Evolutionary conservation across 805 yeast species (phyloP).

Genomic region (Lipomyces japonicus): DNA sequence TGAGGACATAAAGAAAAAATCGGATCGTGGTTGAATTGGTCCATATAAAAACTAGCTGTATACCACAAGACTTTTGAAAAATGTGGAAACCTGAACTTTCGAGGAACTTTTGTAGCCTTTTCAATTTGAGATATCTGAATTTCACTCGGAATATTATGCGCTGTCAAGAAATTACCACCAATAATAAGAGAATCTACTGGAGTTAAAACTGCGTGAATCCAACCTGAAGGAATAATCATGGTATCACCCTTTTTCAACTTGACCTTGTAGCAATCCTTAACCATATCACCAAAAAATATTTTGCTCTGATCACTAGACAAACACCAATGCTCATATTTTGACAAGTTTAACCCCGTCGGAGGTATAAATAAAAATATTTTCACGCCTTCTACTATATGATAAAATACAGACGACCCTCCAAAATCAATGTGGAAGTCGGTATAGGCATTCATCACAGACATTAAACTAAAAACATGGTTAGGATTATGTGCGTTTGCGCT

Average conservation of each 20-base stretch:
- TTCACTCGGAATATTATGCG: constrained; percentile 60
- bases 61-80: constrained; percentile 70
- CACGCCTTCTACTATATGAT: constrained; percentile 70
- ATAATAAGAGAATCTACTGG: constrained; percentile 75
- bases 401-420: constrained; percentile 89
- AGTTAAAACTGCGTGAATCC: constrained; percentile 89
- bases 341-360: constrained; percentile 62
- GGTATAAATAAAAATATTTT: constrained; percentile 77
- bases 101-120: constrained; percentile 63
- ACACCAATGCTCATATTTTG: constrained; percentile 70
- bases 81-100: constrained; percentile 72
- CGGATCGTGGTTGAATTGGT: neutral
- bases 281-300: constrained; percentile 60
- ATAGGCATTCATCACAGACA: constrained; percentile 76
- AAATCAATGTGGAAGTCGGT: constrained; percentile 92
- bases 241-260: constrained; percentile 62
- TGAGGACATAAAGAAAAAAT: neutral
- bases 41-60: constrained; percentile 47
- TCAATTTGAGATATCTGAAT: constrained; percentile 61
- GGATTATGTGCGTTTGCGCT: neutral
- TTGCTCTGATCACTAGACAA: constrained; percentile 56
- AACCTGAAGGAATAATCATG: constrained; percentile 80
- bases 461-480: constrained; percentile 41
- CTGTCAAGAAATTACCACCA: constrained; percentile 82
- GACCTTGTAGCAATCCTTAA: constrained; percentile 51